Percentiles rank a stretch among this genome's conserved stretches.
Evolutionary conservation across 225 moss, liverwort and hornwort genomes (phyloP).

Genomic region (Pseudisothecium myosuroides): DNA sequence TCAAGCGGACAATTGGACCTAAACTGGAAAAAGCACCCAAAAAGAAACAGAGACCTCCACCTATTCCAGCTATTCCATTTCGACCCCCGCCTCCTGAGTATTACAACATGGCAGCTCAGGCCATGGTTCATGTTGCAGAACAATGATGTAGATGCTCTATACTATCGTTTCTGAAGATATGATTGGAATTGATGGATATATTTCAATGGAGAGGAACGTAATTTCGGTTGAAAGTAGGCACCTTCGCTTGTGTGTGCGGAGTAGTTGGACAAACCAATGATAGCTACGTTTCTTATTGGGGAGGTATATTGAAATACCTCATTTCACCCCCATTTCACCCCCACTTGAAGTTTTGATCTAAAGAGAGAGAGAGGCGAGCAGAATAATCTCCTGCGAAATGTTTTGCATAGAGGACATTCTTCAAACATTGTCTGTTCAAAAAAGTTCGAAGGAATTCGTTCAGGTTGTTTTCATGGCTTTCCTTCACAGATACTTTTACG

Average conservation of each 20-base stretch:
- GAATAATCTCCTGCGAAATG: background rate
- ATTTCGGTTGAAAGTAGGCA: background rate
- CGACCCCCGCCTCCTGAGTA: conserved; percentile 42
- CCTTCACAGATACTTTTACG: background rate
- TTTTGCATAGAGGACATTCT: background rate
- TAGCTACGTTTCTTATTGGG: background rate
- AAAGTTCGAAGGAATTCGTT: background rate
- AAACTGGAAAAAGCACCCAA: conserved; percentile 6
- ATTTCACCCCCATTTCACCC: background rate
- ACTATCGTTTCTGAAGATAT: background rate
- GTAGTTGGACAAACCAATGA: background rate
- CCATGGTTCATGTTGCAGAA: conserved; percentile 32
- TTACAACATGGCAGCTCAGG: conserved; percentile 19
- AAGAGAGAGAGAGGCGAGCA: background rate
- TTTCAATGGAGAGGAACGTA: background rate
- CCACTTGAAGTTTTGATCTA: background rate
- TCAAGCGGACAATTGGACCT: conserved; percentile 61
- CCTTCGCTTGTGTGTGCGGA: background rate
- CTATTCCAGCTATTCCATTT: conserved; percentile 24
- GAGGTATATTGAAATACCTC: conserved; percentile 20
- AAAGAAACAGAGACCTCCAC: conserved; percentile 2
- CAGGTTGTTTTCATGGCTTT: background rate
- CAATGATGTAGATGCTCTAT: background rate
- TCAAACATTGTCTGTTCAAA: background rate
- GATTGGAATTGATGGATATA: background rate